Base-by-base conservation (phyloP, 495 filamentous ascomycete genomes). In the Penicillium desertorum region DNA sequence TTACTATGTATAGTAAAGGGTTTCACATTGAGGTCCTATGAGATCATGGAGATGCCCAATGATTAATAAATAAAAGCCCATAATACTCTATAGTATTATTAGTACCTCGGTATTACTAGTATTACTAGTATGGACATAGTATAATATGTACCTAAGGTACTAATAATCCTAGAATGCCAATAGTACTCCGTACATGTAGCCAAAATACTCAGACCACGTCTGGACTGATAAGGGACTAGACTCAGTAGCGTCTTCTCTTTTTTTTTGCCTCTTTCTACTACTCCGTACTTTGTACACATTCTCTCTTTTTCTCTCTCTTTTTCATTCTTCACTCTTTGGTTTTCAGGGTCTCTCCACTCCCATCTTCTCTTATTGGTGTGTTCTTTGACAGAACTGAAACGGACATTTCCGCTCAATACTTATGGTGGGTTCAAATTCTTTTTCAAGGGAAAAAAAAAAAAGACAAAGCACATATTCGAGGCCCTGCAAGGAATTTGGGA, bases 1-100 rank as follows among this genome's bases (percentile, higher is more conserved):
- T 51, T 44, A 25, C 62, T 66, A 68, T 63, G 58, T 45, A 61
- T 68, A 68, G 65, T 42, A 63, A 49, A 27, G 36, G 53, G 65
- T 68, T 63, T 68, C 65, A 68, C 63, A 56, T 59, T 51, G 42
- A 30, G 10, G 32, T 23, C 20, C 22, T 42, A 30, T 45, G 51
- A 55, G 30, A 46, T 45, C 43, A 54, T 52, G 36, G n/a, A n/a
- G 0, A 9, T 29, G 27, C 27, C 27, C 6, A 29, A 29, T 29
- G 1, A 9, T 25, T 25, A 25, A 25, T 25, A 25, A 25, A 25
- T n/a, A n/a, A 29, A 8, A 36, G 9, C 29, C 11, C 29, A 30
- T 11, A 30, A 11, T 10, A 10, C 2, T 23, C 22, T 4, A 4
- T 23, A 23, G 23, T 25, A 25, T 5, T 25, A 25, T 23, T 23